Conservation (phyloP, 2,329 filamentous ascomycete species). For the Ophiostoma sp. region DNA sequence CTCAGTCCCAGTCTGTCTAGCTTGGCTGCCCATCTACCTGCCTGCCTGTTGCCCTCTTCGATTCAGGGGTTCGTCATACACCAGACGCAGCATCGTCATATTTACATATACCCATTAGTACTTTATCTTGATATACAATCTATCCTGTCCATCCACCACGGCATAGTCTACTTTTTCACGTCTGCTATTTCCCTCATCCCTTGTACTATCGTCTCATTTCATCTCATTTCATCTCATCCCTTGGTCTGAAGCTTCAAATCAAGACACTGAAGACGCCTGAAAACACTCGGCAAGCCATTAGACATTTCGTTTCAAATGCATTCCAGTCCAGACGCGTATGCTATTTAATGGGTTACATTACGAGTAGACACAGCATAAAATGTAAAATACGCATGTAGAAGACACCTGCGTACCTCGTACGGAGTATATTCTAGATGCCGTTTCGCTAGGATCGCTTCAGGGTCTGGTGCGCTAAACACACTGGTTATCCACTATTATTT, state of each 20-base stretch:
- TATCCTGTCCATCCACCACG: background rate
- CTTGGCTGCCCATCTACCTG: background rate
- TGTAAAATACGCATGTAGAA: background rate
- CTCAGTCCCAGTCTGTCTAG: background rate
- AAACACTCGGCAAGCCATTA: background rate
- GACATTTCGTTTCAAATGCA: background rate
- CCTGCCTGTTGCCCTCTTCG: background rate
- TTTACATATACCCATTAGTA: background rate
- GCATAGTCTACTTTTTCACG: background rate
- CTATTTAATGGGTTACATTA: background rate
- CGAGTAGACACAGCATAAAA: background rate
- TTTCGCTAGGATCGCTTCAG: background rate
- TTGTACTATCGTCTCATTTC: background rate
- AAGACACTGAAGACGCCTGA: background rate
- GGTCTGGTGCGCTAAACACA: background rate
- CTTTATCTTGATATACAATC: background rate
- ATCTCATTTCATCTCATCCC: background rate
- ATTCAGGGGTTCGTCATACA: background rate
- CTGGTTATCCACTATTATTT: background rate
- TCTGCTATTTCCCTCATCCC: background rate
- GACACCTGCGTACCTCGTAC: no score
- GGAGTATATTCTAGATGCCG: background rate
- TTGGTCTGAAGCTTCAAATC: background rate
- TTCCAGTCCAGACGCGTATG: slow-evolving; percentile 7
- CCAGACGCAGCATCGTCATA: background rate